Conservation (phyloP, 2,329 filamentous ascomycete genomes). For the Apiospora rasikravindrae region DNA sequence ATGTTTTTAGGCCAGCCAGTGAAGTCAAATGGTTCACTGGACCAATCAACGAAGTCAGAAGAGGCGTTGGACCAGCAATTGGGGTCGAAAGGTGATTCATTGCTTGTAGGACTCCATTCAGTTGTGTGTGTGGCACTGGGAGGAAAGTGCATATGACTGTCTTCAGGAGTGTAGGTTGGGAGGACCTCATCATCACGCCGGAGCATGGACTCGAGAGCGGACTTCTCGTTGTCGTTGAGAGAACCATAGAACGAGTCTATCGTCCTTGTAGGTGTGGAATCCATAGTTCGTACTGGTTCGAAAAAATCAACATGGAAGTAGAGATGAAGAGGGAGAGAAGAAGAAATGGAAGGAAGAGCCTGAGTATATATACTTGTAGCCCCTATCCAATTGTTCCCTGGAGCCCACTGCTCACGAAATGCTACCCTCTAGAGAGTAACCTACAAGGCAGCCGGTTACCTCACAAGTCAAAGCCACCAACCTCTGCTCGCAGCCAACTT, state of each 20-base stretch:
- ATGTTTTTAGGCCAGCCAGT: background rate
- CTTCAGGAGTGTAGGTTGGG: background rate
- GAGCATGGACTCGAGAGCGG: background rate
- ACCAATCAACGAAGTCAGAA: background rate
- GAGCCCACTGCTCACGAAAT: background rate
- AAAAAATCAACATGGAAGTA: background rate
- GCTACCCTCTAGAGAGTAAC: background rate
- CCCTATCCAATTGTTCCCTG: background rate
- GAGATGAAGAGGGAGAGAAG: background rate
- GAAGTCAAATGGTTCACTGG: background rate
- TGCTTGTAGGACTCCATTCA: background rate
- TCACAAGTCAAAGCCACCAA: background rate
- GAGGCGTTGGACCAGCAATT: background rate
- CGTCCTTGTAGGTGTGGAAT: background rate
- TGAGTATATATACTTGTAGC: background rate
- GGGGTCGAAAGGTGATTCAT: background rate
- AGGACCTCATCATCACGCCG: background rate
- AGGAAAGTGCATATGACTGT: background rate
- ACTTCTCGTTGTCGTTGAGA: background rate
- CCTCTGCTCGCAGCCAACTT: background rate
- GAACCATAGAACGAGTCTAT: background rate
- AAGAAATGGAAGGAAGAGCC: background rate
- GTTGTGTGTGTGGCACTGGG: background rate
- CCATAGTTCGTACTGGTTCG: background rate
- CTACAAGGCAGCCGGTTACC: background rate